Percentiles rank a stretch among this genome's conserved stretches.
Conservation (phyloP, 1,284 basidiomycete species). For the Retiboletus flavoniger region DNA sequence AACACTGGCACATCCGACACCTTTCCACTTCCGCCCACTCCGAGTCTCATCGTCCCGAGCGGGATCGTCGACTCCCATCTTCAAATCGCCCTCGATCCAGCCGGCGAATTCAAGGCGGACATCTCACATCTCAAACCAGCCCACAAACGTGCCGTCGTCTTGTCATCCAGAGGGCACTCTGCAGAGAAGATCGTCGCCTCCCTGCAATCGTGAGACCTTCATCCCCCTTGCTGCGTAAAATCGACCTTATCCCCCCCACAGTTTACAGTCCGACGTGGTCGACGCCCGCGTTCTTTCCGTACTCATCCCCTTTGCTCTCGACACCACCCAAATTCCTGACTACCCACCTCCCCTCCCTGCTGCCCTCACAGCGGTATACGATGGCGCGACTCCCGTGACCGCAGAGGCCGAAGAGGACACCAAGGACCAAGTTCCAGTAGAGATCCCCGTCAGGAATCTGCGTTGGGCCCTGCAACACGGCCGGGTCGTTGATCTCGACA, state of each 20-base stretch:
- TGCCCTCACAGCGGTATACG: slow-evolving; percentile 58
- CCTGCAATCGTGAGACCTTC: slow-evolving; percentile 22
- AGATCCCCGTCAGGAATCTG: slow-evolving; percentile 41
- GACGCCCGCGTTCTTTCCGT: slow-evolving; percentile 50
- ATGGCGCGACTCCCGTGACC: slow-evolving; percentile 42
- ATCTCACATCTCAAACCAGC: slow-evolving; percentile 30
- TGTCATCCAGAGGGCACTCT: slow-evolving; percentile 9
- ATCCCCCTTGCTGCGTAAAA: not conserved
- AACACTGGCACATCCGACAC: slow-evolving; percentile 62
- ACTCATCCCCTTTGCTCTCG: slow-evolving; percentile 56
- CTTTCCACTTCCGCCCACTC: slow-evolving; percentile 68
- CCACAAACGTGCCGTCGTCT: slow-evolving; percentile 43
- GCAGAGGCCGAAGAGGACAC: slow-evolving; percentile 20
- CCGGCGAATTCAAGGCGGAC: slow-evolving; percentile 53
- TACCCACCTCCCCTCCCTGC: slow-evolving; percentile 45
- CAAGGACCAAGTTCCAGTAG: slow-evolving; percentile 15
- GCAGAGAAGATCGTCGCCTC: slow-evolving; percentile 14
- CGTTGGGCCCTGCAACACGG: slow-evolving; percentile 62
- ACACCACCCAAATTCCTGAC: slow-evolving; percentile 41
- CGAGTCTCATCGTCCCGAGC: slow-evolving; percentile 60
- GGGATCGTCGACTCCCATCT: slow-evolving; percentile 64
- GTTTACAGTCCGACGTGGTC: slow-evolving; percentile 35
- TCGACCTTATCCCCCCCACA: slow-evolving; percentile 23
- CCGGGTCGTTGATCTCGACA: slow-evolving; percentile 66
- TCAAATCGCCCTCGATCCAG: slow-evolving; percentile 37